Evolutionary conservation across 768 basidiomycete genomes (phyloP).

Genomic region (Macrolepiota dolichaula): DNA sequence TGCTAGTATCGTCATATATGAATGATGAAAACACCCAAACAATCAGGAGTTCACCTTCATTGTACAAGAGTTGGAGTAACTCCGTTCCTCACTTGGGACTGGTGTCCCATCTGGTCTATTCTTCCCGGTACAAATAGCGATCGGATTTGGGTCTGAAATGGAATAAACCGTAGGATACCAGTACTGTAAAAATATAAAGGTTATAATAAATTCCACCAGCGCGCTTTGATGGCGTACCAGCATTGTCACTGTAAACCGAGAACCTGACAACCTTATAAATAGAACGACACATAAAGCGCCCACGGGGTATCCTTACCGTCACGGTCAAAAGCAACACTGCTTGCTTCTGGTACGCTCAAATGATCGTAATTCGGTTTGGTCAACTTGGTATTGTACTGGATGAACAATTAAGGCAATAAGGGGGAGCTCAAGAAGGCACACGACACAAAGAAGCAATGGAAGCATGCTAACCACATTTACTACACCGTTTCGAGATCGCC

Average conservation of each 20-base stretch:
- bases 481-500: constrained; percentile 46
- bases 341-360: constrained; percentile 61
- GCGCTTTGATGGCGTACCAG: constrained; percentile 40
- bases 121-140: constrained; percentile 64
- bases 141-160: constrained; percentile 61
- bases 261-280: constrained; percentile 37
- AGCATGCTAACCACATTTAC: constrained; percentile 44
- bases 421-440: neutral
- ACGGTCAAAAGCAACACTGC: constrained; percentile 65
- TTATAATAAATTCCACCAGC: constrained; percentile 10
- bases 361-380: constrained; percentile 35
- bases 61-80: constrained; percentile 71
- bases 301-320: constrained; percentile 42
- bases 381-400: constrained; percentile 39
- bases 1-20: constrained; percentile 39
- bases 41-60: constrained; percentile 57
- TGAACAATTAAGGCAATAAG: too few relatives aligned
- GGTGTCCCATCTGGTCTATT: constrained; percentile 55
- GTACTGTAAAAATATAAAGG: constrained; percentile 37
- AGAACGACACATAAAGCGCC: neutral
- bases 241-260: constrained; percentile 62
- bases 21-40: neutral
- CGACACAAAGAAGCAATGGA: neutral
- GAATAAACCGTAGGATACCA: constrained; percentile 70
- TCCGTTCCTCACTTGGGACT: constrained; percentile 39